Base-by-base conservation (phyloP, 2,329 filamentous ascomycete genomes). In the Emmonsia crescens region DNA sequence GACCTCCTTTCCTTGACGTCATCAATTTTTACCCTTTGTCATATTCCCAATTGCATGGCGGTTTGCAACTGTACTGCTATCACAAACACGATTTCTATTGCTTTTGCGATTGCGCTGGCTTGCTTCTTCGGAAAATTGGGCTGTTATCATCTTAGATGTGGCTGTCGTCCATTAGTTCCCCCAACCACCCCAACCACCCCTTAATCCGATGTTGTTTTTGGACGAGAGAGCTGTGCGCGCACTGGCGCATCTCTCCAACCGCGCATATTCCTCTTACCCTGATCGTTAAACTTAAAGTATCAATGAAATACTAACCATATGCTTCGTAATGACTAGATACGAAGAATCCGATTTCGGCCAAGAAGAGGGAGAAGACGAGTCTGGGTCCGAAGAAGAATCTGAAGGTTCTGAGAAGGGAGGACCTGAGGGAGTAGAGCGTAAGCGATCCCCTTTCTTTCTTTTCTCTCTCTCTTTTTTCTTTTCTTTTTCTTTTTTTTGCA, bases 341-440 rank as follows among this genome's bases (percentile, higher is more conserved):
- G 71, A 74, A 60, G 70, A 69, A 33, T 71, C 70, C 21, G 70
- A 72, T 29, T 65, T 65, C 49, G 70, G 69, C 5, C 70, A 69
- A 33, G 63, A 63, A 59, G 64, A 63, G 31, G 61, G 58, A 16
- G 69, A 64, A 54, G 64, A 61, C 12, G 65, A 64, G 54, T 57
- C 55, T 31, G 38, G n/a, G 42, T 60, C 59, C 16, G 69, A 67
- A 57, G 68, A 65, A 29, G 66, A 68, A 59, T 64, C 67, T 29
- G 65, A 66, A 40, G 64, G 65, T 49, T 60, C 59, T 38, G 64
- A 60, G 24, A 58, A 55, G 2, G 44, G 51, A 33, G 64, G 61
- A 49, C 44, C 60, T 14, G 60, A 64, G 49, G 65, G 64, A 31
- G 36, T 60, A 42, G 66, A 63, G 40, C 58, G 63, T 66, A 61